phyloP scores from a whole-genome alignment of 169 alveolate genomes.

The Plasmodium vinckei region DNA sequence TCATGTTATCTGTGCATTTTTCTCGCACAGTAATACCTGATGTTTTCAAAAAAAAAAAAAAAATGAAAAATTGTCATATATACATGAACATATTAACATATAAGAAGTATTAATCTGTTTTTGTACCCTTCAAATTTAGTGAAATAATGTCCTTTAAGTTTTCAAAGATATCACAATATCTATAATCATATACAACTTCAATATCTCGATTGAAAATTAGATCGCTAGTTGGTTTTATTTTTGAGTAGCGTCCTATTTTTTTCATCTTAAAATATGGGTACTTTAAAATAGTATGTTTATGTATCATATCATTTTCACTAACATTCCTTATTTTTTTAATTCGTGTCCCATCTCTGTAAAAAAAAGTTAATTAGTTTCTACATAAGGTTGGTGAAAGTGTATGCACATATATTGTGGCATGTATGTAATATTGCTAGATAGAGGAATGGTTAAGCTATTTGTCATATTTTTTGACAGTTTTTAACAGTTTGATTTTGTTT shows the following conservation, averaged over 20 bases:
- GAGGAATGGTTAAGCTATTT: no score
- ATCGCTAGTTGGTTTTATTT: slow-evolving; percentile 5
- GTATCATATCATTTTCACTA: slow-evolving; percentile 70
- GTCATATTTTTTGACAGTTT: no score
- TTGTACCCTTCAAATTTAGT: slow-evolving; percentile 29
- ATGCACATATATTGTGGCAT: no score
- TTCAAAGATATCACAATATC: slow-evolving; percentile 17
- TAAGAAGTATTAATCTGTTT: no score
- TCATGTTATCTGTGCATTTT: slow-evolving; percentile 43
- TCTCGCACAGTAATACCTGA: slow-evolving; percentile 51
- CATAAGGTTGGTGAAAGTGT: no score
- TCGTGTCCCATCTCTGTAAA: slow-evolving; percentile 59
- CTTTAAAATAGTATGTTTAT: slow-evolving; percentile 39
- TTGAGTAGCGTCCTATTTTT: slow-evolving; percentile 34
- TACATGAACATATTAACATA: background rate
- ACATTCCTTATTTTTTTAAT: slow-evolving; percentile 53
- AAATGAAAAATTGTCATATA: background rate
- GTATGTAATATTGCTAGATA: no score
- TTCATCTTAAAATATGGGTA: slow-evolving; percentile 76
- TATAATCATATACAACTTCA: slow-evolving; percentile 40
- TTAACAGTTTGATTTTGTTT: background rate
- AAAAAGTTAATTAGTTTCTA: background rate
- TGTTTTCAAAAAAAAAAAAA: background rate
- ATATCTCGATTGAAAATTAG: slow-evolving; percentile 32
- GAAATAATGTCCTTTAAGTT: slow-evolving; percentile 58